phyloP scores from a whole-genome alignment of 208 protist species.

The Zelonia costaricensis region DNA sequence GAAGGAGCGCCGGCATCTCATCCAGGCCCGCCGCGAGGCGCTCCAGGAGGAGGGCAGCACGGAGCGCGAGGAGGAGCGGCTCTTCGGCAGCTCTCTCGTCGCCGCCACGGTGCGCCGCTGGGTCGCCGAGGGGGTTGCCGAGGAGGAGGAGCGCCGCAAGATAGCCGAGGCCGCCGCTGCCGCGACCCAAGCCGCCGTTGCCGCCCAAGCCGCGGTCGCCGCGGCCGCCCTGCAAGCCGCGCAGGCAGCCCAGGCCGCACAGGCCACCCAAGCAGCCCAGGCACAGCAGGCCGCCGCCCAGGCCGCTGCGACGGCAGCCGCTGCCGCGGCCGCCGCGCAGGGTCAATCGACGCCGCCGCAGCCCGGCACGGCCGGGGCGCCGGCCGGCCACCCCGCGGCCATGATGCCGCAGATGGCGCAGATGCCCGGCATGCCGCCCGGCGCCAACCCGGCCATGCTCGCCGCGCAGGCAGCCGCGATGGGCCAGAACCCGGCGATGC shows the following conservation, averaged over 20 bases:
- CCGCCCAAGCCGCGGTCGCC: slow-evolving; percentile 2
- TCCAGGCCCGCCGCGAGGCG: slow-evolving; percentile 45
- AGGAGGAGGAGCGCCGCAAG: slow-evolving; percentile 38
- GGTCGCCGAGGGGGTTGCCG: slow-evolving; percentile 39
- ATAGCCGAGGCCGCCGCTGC: slow-evolving; percentile 10
- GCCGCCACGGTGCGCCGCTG: slow-evolving; percentile 50
- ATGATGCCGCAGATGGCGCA: neutral
- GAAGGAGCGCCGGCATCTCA: slow-evolving; percentile 70
- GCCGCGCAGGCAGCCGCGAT: slow-evolving; percentile 15
- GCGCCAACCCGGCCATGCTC: slow-evolving; percentile 6
- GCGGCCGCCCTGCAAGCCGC: neutral
- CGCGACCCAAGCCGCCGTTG: slow-evolving; percentile 3
- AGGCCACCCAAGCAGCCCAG: neutral
- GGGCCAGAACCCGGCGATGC: slow-evolving; percentile 12
- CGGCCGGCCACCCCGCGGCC: too few species aligned
- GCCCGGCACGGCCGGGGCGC: too few species aligned
- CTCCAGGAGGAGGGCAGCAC: slow-evolving; percentile 58
- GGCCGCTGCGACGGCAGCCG: too few species aligned
- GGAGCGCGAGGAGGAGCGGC: slow-evolving; percentile 67
- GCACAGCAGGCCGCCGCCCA: too few species aligned
- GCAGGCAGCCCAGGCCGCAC: neutral
- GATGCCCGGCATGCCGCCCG: neutral
- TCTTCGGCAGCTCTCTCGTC: slow-evolving; percentile 56
- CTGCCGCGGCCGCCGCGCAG: too few species aligned
- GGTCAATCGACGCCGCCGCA: too few species aligned